These are phyloP conservation scores for Metroxylon sagu DNA, from an alignment of 176 grass and related monocot genomes.

Conservation along the genomic window DNA sequence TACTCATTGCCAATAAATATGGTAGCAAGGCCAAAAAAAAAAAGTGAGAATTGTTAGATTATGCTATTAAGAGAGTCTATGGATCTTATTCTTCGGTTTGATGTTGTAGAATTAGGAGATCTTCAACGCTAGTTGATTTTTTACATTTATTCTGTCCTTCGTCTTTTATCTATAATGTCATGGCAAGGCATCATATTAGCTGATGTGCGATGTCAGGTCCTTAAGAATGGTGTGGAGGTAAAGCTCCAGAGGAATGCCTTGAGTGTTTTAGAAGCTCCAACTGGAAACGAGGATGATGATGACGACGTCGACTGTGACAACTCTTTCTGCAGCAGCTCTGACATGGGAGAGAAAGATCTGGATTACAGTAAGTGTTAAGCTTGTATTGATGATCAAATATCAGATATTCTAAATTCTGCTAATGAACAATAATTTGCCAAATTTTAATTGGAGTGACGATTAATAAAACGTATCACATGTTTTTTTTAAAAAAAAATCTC, in stretches of 20 bases:
- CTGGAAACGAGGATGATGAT: slow-evolving; percentile 41
- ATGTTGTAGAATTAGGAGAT: too few relatives aligned
- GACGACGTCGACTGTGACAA: slow-evolving; percentile 22
- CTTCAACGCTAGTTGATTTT: too few relatives aligned
- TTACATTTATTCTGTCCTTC: too few relatives aligned
- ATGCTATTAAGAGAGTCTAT: too few relatives aligned
- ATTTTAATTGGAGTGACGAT: too few relatives aligned
- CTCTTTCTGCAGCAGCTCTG: slow-evolving; percentile 45
- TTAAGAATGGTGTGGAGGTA: slow-evolving; percentile 48
- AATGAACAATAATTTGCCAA: too few relatives aligned
- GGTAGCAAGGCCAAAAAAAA: too few relatives aligned
- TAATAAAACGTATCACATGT: neutral
- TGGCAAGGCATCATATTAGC: neutral
- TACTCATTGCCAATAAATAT: too few relatives aligned
- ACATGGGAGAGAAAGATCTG: slow-evolving; percentile 34
- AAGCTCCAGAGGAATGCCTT: slow-evolving; percentile 47
- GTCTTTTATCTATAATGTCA: neutral
- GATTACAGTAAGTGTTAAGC: slow-evolving; percentile 22
- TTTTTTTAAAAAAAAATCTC: neutral
- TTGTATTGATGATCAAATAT: too few relatives aligned
- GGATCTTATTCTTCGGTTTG: too few relatives aligned
- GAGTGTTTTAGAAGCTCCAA: slow-evolving; percentile 44
- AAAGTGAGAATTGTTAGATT: too few relatives aligned
- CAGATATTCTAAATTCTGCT: too few relatives aligned
- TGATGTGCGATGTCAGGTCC: slow-evolving; percentile 19